These are phyloP conservation scores for Edaphochlamys debaryana DNA, from an alignment of 139 green algal species.

Conservation along the genomic window DNA sequence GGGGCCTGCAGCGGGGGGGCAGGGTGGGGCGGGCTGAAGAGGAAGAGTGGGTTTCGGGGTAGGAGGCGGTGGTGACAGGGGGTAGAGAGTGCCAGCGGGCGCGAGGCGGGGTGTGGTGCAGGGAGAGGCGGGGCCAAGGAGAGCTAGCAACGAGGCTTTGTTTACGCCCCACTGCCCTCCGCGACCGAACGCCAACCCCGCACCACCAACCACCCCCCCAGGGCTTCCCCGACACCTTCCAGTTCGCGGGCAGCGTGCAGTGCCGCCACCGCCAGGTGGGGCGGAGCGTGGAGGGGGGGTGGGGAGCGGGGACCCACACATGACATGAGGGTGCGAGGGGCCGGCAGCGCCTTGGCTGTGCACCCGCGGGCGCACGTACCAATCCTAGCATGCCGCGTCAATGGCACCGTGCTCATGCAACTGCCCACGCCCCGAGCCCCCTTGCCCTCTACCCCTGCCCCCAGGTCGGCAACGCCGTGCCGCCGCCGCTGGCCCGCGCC, in stretches of 20 bases:
- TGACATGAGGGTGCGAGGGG: no score
- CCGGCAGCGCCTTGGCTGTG: no score
- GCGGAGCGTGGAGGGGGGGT: background rate
- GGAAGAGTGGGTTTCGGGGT: background rate
- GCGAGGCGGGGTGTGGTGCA: background rate
- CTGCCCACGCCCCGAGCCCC: background rate
- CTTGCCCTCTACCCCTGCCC: background rate
- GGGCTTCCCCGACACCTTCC: conserved; percentile 90
- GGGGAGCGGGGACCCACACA: no score
- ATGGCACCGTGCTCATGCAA: background rate
- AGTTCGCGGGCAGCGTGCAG: conserved; percentile 87
- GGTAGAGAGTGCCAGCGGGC: no score
- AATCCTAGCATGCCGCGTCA: no score
- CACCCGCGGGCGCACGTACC: no score
- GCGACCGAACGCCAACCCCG: no score
- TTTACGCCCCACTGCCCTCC: no score
- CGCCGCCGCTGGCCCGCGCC: conserved; percentile 84
- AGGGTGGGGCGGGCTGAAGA: background rate
- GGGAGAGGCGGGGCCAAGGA: background rate
- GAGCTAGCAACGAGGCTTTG: background rate
- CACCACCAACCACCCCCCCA: conserved; percentile 15
- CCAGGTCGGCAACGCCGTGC: conserved; percentile 94
- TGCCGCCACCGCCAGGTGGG: conserved; percentile 84
- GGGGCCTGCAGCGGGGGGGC: background rate
- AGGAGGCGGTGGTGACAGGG: no score